These are phyloP conservation scores for Beauveria sp. DNA, from an alignment of 2,329 filamentous ascomycete genomes.

Conservation along the genomic window DNA sequence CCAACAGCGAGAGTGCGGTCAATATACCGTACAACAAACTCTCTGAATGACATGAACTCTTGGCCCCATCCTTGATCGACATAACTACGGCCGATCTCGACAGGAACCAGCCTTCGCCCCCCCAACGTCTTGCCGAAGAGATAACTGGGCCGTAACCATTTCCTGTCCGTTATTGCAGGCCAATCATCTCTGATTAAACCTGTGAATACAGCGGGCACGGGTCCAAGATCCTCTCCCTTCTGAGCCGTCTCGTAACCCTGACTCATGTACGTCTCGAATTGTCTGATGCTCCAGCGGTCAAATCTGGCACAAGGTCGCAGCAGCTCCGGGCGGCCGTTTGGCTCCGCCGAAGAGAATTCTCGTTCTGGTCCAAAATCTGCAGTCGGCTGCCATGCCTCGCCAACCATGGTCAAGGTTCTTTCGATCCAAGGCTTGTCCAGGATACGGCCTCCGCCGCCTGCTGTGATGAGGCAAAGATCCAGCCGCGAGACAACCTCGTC, in stretches of 20 bases:
- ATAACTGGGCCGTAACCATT: constrained; percentile 70
- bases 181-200: constrained; percentile 54
- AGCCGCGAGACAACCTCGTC: constrained; percentile 55
- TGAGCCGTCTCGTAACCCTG: constrained; percentile 19
- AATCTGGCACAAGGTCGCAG: constrained; percentile 20
- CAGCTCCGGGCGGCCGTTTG: constrained; percentile 21
- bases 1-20: constrained; percentile 12
- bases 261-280: constrained; percentile 56
- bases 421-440: constrained; percentile 47
- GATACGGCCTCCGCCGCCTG: constrained; percentile 49
- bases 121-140: constrained; percentile 65
- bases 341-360: constrained; percentile 22
- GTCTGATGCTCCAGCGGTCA: constrained; percentile 42
- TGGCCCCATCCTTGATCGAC: constrained; percentile 82
- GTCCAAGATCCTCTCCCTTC: constrained; percentile 21
- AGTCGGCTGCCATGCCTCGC: constrained; percentile 18
- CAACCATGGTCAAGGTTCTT: constrained; percentile 37
- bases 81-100: constrained; percentile 82
- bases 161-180: constrained; percentile 62
- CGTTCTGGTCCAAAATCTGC: not conserved
- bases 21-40: constrained; percentile 62
- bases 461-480: constrained; percentile 70
- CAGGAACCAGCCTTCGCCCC: constrained; percentile 72
- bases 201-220: constrained; percentile 62
- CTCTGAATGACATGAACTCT: constrained; percentile 63